Conservation (phyloP, 495 filamentous ascomycete genomes). For the Xylaria acuta region DNA sequence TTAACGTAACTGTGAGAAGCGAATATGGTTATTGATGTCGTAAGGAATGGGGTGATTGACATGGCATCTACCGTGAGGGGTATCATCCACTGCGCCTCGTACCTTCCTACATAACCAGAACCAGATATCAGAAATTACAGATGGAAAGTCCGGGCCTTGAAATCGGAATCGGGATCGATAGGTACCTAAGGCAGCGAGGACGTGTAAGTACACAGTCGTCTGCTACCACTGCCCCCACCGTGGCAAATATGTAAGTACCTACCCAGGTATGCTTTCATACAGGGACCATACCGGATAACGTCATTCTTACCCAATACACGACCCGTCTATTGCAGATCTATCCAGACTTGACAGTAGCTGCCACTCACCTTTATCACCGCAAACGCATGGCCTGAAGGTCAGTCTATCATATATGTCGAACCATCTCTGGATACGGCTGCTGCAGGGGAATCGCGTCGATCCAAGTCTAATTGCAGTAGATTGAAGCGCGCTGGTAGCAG, state of each 20-base stretch:
- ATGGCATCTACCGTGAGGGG: conserved; percentile 2
- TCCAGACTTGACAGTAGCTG: background rate
- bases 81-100: background rate
- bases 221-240: no score
- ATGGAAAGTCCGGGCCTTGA: no score
- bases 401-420: background rate
- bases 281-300: background rate
- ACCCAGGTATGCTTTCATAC: background rate
- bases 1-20: background rate
- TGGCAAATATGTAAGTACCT: background rate
- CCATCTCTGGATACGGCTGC: background rate
- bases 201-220: no score
- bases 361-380: background rate
- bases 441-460: background rate
- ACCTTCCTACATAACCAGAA: background rate
- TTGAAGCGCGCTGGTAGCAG: background rate
- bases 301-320: background rate
- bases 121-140: background rate
- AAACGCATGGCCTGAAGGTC: background rate
- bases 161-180: no score
- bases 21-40: background rate
- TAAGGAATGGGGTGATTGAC: background rate
- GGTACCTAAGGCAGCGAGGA: no score
- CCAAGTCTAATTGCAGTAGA: background rate
- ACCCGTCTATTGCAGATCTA: conserved; percentile 4